Evolutionary conservation across 371 early-diverging fungal genomes (phyloP).

Genomic region (Paraphysoderma sedebokerense): DNA sequence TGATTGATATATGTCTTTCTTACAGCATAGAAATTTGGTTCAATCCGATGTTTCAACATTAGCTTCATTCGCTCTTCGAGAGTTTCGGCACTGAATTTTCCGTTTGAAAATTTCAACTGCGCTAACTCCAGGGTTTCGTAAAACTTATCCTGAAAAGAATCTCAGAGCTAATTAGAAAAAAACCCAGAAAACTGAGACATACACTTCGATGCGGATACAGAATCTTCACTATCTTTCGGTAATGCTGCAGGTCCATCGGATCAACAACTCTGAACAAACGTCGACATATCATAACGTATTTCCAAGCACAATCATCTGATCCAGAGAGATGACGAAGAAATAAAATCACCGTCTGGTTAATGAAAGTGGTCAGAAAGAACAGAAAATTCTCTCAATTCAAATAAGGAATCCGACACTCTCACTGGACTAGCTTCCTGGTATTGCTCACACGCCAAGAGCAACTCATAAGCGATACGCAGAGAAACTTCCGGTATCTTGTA

Average conservation of each 20-base stretch:
- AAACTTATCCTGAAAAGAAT: too few relatives aligned
- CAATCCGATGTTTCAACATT: not conserved
- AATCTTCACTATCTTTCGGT: not conserved
- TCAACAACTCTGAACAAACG: not conserved
- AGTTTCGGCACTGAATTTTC: not conserved
- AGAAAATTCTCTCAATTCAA: too few relatives aligned
- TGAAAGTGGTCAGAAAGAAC: too few relatives aligned
- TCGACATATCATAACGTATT: too few relatives aligned
- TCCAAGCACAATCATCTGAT: not conserved
- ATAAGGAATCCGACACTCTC: too few relatives aligned
- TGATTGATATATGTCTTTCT: too few relatives aligned
- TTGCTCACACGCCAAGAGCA: not conserved
- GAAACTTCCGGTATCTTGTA: not conserved
- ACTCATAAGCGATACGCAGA: not conserved
- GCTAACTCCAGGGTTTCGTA: slow-evolving; percentile 4
- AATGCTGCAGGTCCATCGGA: not conserved
- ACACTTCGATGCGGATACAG: slow-evolving; percentile 1
- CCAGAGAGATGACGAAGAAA: slow-evolving; percentile 3
- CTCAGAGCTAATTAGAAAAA: too few relatives aligned
- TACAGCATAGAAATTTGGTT: not conserved
- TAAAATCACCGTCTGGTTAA: too few relatives aligned
- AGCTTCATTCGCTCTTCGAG: not conserved
- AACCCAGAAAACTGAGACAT: too few relatives aligned
- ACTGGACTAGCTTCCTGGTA: slow-evolving; percentile 1
- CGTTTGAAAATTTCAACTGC: not conserved